phyloP scores from a whole-genome alignment of 345 rosid genomes.

The Pelargonium nanum region DNA sequence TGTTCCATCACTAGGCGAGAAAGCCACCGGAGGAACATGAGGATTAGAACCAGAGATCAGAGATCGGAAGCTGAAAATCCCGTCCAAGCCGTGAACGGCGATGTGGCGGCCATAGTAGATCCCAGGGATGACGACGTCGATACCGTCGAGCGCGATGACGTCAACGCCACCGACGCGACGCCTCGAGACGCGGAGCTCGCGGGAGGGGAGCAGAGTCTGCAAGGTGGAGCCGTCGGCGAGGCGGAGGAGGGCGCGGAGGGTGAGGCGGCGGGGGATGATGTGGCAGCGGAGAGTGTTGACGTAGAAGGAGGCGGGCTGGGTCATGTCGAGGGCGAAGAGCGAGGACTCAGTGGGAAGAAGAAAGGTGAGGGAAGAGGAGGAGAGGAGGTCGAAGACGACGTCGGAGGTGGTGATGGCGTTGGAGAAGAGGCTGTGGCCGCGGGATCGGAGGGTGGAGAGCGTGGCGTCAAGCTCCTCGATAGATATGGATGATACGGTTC shows the following conservation, averaged over 20 bases:
- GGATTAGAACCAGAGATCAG: neutral
- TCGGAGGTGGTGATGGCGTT: conserved; percentile 48
- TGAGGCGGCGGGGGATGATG: conserved; percentile 30
- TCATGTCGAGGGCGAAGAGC: conserved; percentile 39
- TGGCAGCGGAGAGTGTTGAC: conserved; percentile 35
- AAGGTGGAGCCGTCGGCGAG: conserved; percentile 21
- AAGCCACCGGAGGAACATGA: neutral
- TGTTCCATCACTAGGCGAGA: neutral
- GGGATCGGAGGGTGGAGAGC: conserved; percentile 25
- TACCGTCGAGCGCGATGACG: conserved; percentile 16
- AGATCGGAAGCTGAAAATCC: conserved; percentile 1
- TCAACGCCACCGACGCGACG: neutral
- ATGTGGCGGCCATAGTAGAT: conserved; percentile 27
- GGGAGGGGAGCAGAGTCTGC: conserved; percentile 30
- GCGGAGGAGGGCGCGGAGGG: conserved; percentile 22
- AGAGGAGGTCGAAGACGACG: conserved; percentile 36
- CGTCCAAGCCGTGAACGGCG: conserved; percentile 33
- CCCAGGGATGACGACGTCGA: conserved; percentile 22
- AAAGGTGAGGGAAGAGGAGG: conserved; percentile 27
- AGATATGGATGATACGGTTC: conserved; percentile 18
- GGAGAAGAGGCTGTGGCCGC: conserved; percentile 38
- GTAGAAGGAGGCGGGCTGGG: conserved; percentile 29
- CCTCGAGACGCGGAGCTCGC: conserved; percentile 18
- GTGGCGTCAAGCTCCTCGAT: conserved; percentile 28
- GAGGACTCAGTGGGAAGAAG: conserved; percentile 31